A percentile compares a stretch with the other conserved stretches of the same genome.
Conservation (phyloP, 2,329 filamentous ascomycete species). For the Aureobasidium sp. region DNA sequence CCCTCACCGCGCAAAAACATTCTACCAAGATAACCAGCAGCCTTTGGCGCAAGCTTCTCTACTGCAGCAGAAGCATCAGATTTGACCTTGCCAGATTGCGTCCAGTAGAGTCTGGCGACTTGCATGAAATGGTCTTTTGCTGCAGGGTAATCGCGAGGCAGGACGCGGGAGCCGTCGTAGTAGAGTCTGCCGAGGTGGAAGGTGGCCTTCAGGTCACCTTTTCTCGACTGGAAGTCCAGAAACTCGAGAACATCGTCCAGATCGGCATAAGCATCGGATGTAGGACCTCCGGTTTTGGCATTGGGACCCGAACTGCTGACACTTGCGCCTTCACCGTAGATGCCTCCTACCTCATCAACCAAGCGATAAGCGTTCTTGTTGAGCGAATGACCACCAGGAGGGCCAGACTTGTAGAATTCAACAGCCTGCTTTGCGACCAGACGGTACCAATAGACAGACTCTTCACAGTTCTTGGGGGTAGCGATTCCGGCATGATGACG, state of each 20-base stretch:
- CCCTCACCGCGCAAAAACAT: conserved; percentile 89
- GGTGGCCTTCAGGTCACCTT: conserved; percentile 80
- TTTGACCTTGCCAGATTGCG: conserved; percentile 60
- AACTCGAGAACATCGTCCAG: conserved; percentile 95
- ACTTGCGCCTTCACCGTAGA: conserved; percentile 93
- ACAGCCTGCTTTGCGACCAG: conserved; percentile 90
- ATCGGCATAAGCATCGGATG: conserved; percentile 75
- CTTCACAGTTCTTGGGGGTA: conserved; percentile 76
- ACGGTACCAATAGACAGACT: conserved; percentile 83
- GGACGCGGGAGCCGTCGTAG: conserved; percentile 74
- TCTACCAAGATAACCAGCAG: conserved; percentile 77
- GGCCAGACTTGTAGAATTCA: conserved; percentile 77
- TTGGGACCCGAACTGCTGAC: conserved; percentile 79
- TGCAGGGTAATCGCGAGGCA: conserved; percentile 64
- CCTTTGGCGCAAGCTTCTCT: conserved; percentile 73
- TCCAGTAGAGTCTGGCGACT: conserved; percentile 77
- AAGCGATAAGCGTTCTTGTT: conserved; percentile 74
- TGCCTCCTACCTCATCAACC: conserved; percentile 82
- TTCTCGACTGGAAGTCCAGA: conserved; percentile 79
- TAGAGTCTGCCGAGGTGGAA: conserved; percentile 80
- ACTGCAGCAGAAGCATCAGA: conserved; percentile 63
- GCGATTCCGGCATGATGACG: conserved; percentile 80
- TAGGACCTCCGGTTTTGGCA: conserved; percentile 63
- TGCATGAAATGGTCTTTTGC: conserved; percentile 76
- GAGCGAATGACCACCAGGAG: conserved; percentile 77